Evolutionary conservation across 768 basidiomycete species (phyloP).

Genomic region (Termitomyces sp.): DNA sequence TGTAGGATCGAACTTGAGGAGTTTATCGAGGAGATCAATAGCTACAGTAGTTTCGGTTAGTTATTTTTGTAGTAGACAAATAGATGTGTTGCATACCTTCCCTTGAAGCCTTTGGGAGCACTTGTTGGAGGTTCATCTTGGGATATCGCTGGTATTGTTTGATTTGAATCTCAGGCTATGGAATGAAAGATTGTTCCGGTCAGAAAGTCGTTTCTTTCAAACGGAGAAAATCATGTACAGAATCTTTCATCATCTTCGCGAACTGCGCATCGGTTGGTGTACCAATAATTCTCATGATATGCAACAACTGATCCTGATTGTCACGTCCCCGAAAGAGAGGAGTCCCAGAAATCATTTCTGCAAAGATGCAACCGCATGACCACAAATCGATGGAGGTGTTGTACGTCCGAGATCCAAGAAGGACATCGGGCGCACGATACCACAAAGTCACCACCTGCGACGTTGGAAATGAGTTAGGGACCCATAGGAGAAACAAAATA

Average conservation of each 20-base stretch:
- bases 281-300: conserved; percentile 96
- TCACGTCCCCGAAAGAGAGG: conserved; percentile 96
- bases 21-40: conserved; percentile 87
- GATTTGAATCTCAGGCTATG: conserved; percentile 72
- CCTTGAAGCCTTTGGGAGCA: conserved; percentile 80
- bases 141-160: conserved; percentile 87
- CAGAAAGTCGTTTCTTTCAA: not conserved
- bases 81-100: conserved; percentile 44
- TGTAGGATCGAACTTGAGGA: conserved; percentile 93
- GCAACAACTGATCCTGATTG: conserved; percentile 95
- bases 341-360: conserved; percentile 98
- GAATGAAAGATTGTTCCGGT: conserved; percentile 6
- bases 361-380: conserved; percentile 99
- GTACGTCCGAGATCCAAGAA: conserved; percentile 95
- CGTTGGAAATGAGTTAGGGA: conserved; percentile 2
- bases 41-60: conserved; percentile 36
- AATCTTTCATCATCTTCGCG: conserved; percentile 84
- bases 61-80: not conserved
- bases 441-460: conserved; percentile 91
- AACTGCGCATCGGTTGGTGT: conserved; percentile 88
- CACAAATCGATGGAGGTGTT: conserved; percentile 98
- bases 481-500: not conserved
- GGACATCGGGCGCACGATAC: conserved; percentile 98
- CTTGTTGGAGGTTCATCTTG: conserved; percentile 73
- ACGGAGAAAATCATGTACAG: conserved; percentile 43